These are phyloP conservation scores for Colletotrichum incanum DNA, from an alignment of 2,329 filamentous ascomycete species.

Conservation along the genomic window DNA sequence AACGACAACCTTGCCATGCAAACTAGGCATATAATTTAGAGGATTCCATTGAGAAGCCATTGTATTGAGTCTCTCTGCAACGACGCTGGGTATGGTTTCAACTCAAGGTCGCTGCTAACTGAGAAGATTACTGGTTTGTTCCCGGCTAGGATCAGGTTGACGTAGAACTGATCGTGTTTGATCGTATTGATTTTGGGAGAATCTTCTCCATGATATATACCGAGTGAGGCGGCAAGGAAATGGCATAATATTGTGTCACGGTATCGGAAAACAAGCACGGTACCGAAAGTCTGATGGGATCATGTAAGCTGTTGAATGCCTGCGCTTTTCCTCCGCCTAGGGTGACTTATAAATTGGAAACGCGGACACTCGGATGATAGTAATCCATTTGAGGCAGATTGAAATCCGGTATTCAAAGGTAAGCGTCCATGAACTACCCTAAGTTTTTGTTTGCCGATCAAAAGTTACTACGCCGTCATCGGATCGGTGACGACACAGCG, in stretches of 20 bases:
- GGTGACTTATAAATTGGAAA: not conserved
- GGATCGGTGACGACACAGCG: not conserved
- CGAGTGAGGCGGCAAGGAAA: not conserved
- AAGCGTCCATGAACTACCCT: not conserved
- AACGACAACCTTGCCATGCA: slow-evolving; percentile 46
- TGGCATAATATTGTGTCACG: not conserved
- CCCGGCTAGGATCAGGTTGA: no score
- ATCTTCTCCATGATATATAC: not conserved
- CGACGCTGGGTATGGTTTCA: not conserved
- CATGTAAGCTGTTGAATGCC: not conserved
- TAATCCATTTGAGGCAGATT: not conserved
- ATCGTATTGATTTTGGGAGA: not conserved
- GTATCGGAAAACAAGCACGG: not conserved
- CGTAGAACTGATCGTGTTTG: not conserved
- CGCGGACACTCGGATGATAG: not conserved
- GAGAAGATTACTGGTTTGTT: not conserved
- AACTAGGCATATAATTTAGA: slow-evolving; percentile 36
- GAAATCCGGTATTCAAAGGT: not conserved
- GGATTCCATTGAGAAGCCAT: slow-evolving; percentile 14
- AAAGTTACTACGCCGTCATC: not conserved
- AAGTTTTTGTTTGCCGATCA: not conserved
- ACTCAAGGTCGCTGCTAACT: not conserved
- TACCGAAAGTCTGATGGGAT: not conserved
- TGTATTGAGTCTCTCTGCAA: not conserved
- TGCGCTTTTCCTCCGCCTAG: not conserved